Percentiles rank a stretch among this genome's conserved stretches.
These are phyloP conservation scores for Phytophthora constricta DNA, from an alignment of 352 stramenopile genomes.

Conservation along the genomic window DNA sequence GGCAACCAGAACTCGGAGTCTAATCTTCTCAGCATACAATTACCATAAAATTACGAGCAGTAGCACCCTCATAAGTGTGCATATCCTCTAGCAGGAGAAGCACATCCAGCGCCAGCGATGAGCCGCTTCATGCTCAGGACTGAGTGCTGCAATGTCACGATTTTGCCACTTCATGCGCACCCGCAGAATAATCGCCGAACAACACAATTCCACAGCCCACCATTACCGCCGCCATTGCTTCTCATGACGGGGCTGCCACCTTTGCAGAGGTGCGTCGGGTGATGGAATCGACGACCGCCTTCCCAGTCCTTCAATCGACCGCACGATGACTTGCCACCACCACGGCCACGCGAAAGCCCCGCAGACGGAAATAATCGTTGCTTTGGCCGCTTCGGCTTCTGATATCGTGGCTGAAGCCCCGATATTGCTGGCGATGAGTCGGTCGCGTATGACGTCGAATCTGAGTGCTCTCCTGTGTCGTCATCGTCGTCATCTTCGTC, in stretches of 20 bases:
- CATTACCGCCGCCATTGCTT: slow-evolving; percentile 14
- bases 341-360: slow-evolving; percentile 17
- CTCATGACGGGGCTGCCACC: slow-evolving; percentile 8
- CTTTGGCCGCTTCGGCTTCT: slow-evolving; percentile 22
- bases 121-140: too few relatives aligned
- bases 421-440: slow-evolving; percentile 35
- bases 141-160: not conserved
- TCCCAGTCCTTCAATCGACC: slow-evolving; percentile 24
- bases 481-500: slow-evolving; percentile 34
- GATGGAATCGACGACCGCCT: slow-evolving; percentile 18
- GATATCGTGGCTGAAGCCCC: slow-evolving; percentile 26
- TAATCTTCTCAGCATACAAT: slow-evolving; percentile 3
- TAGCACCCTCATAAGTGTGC: slow-evolving; percentile 25
- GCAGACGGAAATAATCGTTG: slow-evolving; percentile 18
- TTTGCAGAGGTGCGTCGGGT: slow-evolving; percentile 34
- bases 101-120: not conserved
- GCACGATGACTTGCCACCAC: slow-evolving; percentile 11
- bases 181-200: slow-evolving; percentile 39
- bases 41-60: slow-evolving; percentile 27
- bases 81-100: slow-evolving; percentile 15
- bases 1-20: not conserved
- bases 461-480: slow-evolving; percentile 23
- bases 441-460: slow-evolving; percentile 39
- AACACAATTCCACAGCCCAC: slow-evolving; percentile 31
- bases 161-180: slow-evolving; percentile 22